phyloP scores from a whole-genome alignment of 1,139 yeast species.

The Saccharomyces hybrid region DNA sequence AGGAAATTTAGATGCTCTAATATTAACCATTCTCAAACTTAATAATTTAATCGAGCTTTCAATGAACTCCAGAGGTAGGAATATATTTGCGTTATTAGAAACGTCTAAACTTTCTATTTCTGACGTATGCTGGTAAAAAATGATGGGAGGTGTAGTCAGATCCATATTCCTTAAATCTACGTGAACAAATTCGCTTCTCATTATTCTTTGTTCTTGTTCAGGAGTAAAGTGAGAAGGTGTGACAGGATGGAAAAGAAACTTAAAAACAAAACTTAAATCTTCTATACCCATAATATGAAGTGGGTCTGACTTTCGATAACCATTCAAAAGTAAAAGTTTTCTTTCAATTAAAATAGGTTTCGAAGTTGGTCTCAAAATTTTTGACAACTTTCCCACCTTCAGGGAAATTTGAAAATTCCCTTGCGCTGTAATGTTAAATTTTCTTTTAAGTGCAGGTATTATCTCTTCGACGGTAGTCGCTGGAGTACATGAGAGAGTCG shows the following conservation, averaged over 20 bases:
- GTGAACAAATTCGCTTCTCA: constrained; percentile 58
- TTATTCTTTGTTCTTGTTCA: constrained; percentile 56
- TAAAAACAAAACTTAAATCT: constrained; percentile 78
- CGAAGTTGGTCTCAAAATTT: constrained; percentile 65
- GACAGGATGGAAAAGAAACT: constrained; percentile 71
- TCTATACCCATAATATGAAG: constrained; percentile 77
- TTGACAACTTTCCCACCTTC: constrained; percentile 70
- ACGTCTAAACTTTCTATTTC: constrained; percentile 80
- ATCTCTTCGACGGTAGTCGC: constrained; percentile 75
- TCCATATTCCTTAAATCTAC: constrained; percentile 71
- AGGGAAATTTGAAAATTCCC: constrained; percentile 77
- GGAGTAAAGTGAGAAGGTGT: constrained; percentile 61
- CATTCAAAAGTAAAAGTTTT: constrained; percentile 65
- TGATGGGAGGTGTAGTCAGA: constrained; percentile 76
- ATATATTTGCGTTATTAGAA: constrained; percentile 79
- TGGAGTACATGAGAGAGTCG: constrained; percentile 64
- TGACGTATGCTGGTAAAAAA: constrained; percentile 71
- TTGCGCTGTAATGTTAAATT: constrained; percentile 56
- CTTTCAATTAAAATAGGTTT: constrained; percentile 74
- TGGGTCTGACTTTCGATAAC: constrained; percentile 70
- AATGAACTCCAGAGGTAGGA: constrained; percentile 76
- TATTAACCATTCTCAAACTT: constrained; percentile 59
- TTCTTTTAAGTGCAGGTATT: constrained; percentile 57
- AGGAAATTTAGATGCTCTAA: constrained; percentile 72
- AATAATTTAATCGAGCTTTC: constrained; percentile 71